Evolutionary conservation across 2,329 filamentous ascomycete species (phyloP), one percentile per base, ranked within the genome.

Genomic region (Xylaria sp.): DNA sequence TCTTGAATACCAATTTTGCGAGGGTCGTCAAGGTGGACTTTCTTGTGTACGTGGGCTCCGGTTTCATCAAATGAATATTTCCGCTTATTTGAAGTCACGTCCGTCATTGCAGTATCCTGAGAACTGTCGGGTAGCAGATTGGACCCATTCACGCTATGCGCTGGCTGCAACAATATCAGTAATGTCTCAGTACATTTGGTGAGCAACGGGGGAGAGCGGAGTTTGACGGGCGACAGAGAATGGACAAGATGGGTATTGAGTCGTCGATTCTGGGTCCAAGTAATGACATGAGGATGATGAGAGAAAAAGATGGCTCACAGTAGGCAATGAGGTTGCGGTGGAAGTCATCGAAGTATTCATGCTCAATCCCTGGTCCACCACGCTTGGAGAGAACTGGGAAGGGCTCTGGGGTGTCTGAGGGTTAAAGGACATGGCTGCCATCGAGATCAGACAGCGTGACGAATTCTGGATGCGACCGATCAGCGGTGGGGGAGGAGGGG

Each of bases 321-420:
- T 90, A 43, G 88, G 88, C 70, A 90, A 80, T 53, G 87, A 84
- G 70, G 83, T 83, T 60, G 84, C 82, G 71, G 83, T 81, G 65
- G 83, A 83, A 65, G 83, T 81, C 77, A 85, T 85, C 65, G 86
- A 86, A 72, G 80, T 82, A 73, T 82, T 83, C 77, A 83, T 81
- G 81, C 83, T 86, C 67, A 81, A 82, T 74, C 80, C 81, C 72
- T 80, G 81, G 74, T 87, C 86, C 77, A 82, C 84, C 72, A 83
- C 85, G 74, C 82, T 85, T 71, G 86, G 85, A 72, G 86, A 89
- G 76, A 85, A 83, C 78, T 89, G 86, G 77, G 87, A 89, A 77
- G 88, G 88, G 78, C 88, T 90, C 83, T 90, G 88, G 78, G 89
- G 89, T 74, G 88, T 90, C 76, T 87, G 87, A 74, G 88, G 88